Conservation (phyloP, 2,329 filamentous ascomycete species). For the Epichloe amarillans region DNA sequence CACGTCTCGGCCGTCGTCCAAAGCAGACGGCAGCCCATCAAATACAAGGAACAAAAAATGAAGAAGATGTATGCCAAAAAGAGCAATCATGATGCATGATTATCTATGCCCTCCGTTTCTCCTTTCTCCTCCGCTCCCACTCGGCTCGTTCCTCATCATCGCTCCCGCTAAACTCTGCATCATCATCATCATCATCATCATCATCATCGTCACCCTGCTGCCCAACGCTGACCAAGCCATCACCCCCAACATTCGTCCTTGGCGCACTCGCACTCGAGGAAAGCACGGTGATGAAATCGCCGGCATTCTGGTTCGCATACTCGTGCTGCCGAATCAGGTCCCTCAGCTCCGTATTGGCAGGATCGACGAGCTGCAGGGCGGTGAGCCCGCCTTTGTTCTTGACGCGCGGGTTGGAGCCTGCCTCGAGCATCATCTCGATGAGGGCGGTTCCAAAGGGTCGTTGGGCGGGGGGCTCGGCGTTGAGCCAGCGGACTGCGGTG, state of each 20-base stretch:
- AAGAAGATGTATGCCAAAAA: background rate
- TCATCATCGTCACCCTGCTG: background rate
- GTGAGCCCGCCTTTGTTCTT: slow-evolving; percentile 63
- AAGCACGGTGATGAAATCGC: slow-evolving; percentile 38
- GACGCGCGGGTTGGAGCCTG: slow-evolving; percentile 46
- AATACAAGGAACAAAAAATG: background rate
- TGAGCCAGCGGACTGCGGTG: slow-evolving; percentile 64
- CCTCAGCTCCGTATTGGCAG: slow-evolving; percentile 47
- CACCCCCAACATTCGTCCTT: slow-evolving; percentile 10
- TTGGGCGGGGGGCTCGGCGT: slow-evolving; percentile 48
- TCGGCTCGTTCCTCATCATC: slow-evolving; percentile 51
- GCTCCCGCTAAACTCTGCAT: slow-evolving; percentile 50
- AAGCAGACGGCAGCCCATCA: no score
- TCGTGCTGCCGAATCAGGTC: slow-evolving; percentile 57
- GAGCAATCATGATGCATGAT: background rate
- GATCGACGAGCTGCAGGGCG: slow-evolving; percentile 60
- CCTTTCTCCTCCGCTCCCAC: slow-evolving; percentile 40
- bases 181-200: slow-evolving; percentile 29
- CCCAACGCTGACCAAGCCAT: background rate
- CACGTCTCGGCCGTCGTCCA: background rate
- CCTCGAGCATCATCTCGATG: slow-evolving; percentile 71
- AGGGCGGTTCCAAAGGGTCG: slow-evolving; percentile 52
- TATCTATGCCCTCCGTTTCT: slow-evolving; percentile 18
- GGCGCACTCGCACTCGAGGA: background rate
- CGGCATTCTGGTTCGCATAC: slow-evolving; percentile 45